Evolutionary conservation across 2,329 filamentous ascomycete species (phyloP), one percentile per base, ranked within the genome.

Genomic region (Apiospora marii): DNA sequence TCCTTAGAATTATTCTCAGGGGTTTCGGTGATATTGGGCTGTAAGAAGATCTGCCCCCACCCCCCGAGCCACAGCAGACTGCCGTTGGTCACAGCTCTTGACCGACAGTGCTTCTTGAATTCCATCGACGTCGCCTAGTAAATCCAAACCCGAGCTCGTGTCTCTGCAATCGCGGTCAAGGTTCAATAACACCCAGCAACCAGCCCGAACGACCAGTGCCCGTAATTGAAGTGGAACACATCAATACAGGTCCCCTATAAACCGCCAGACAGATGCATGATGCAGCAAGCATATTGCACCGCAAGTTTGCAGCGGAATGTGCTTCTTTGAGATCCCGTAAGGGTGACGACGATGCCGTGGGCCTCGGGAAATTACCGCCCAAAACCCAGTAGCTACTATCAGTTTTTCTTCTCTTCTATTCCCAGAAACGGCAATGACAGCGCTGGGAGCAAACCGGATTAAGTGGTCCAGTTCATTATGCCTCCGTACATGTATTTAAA

Each of bases 71-170:
- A 64, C n/a, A 64, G 58, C 12, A 64, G 67, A 69, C 67, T 69
- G 67, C 67, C 67, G 67, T 69, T 69, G 67, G 67, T 49, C 67
- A 49, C 67, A 69, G 67, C 67, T 69, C 44, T 49, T 34, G 67
- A 27, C 67, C 43, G 67, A 49, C 30, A 49, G 67, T 41, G 58
- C 30, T 64, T 64, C 19, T 37, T 64, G 34, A n/a, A 22, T 64
- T 64, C 58, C 58, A 41, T 64, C 34, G 7, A 34, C 34, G 19
- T n/a, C 58, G 41, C 19, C 53, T 61, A 61, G 34, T 16, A 10
- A 61, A 61, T 34, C 30, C 30, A 61, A 37, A 37, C 34, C 53
- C 34, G 27, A 61, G 27, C 53, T 61, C 53, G 34, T 58, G 53
- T 61, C 53, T 61, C 27, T 61, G 16, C 30, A 19, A 34, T 64